Conservation (phyloP, 352 stramenopile genomes). For the Pythium apleroticum region DNA sequence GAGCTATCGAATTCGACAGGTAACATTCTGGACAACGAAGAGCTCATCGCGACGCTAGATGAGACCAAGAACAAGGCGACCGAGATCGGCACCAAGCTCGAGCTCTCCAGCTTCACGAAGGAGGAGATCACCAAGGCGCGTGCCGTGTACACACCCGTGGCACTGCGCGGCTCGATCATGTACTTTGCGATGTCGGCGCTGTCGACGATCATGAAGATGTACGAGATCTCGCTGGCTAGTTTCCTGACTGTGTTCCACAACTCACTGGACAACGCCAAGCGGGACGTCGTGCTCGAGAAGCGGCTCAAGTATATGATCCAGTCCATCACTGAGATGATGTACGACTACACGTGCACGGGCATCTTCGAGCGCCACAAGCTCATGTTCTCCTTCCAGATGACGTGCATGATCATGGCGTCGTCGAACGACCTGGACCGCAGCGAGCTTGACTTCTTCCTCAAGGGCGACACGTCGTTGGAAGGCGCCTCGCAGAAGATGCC, state of each 20-base stretch:
- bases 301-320: conserved; percentile 88
- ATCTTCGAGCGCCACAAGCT: conserved; percentile 98
- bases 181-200: conserved; percentile 94
- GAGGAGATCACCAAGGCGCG: conserved; percentile 93
- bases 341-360: conserved; percentile 96
- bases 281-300: conserved; percentile 89
- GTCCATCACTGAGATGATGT: conserved; percentile 92
- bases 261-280: conserved; percentile 89
- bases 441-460: conserved; percentile 96
- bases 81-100: conserved; percentile 92
- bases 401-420: conserved; percentile 93
- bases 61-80: conserved; percentile 95
- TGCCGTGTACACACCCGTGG: conserved; percentile 90
- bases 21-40: conserved; percentile 95
- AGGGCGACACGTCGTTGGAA: conserved; percentile 94
- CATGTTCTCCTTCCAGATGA: conserved; percentile 97
- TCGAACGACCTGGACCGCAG: conserved; percentile 77
- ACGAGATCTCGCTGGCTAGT: conserved; percentile 93
- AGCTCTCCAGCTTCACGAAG: conserved; percentile 93
- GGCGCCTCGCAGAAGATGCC: conserved; percentile 66
- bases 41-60: conserved; percentile 93
- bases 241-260: conserved; percentile 93
- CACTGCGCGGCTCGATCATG: conserved; percentile 91
- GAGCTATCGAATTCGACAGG: conserved; percentile 89
- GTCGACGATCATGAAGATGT: conserved; percentile 95